Base-by-base conservation (phyloP, 176 grass and related monocot genomes). In the Cenchrus fungigraminus region DNA sequence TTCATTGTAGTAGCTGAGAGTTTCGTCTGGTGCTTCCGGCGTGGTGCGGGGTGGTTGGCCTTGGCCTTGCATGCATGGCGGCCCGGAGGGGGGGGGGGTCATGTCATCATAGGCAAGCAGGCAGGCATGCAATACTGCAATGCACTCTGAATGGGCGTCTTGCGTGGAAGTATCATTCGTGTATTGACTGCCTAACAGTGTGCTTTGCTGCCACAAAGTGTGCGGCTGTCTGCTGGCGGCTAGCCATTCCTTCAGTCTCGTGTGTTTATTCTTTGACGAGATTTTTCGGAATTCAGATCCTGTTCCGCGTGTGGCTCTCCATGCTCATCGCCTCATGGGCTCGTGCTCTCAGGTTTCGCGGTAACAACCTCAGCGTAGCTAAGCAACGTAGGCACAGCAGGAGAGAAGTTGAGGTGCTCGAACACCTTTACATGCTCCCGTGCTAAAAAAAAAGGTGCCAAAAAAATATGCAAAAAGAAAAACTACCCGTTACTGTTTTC, bases 31-130 rank as follows among this genome's bases (percentile, higher is more conserved):
- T 76, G 53, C 74, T 68, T 16, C 54, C 54, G 5, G 1, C 29
- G 55, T 77, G 53, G 77, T 20, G 64, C 46, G 71, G 54, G 22
- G 47, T 76, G 10, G 68, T 20, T 85, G 61, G 69, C 59, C 17
- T 3, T 6, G 17, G 17, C 55, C 52, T 10, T 2, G 52, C 52
- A 50, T 2, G 52, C 77, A 40, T 60, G 63, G 77, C 70, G 32
- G 83, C 64, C 78, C 16, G 1, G 79, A 76, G 28, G 53, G 52
- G 28, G 52, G 52, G 71, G n/a, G n/a, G n/a, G n/a, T 69, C 86
- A 65, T 65, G n/a, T 47, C 78, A 81, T 28, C 32, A 82, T 73
- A 79, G 67, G 68, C 20, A 29, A 22, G 74, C 57, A 20, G 1
- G 11, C 16, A 58, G 20, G 32, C 64, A 25, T 50, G 49, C 49